Evolutionary conservation across 305 asterid species (phyloP).

Genomic region (Fraxinus nigra): DNA sequence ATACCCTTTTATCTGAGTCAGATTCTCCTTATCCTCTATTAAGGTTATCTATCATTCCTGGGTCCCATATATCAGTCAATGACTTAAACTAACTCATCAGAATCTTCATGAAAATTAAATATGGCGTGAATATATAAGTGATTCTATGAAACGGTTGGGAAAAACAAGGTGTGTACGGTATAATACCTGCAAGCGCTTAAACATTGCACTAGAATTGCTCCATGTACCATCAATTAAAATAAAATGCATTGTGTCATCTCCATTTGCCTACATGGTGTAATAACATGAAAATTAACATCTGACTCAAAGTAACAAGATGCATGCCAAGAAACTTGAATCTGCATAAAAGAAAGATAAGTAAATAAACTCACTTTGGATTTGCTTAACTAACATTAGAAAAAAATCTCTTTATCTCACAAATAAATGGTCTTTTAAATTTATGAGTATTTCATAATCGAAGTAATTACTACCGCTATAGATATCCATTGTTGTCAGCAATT

Average conservation of each 20-base stretch:
- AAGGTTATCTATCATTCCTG: not conserved
- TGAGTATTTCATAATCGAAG: not conserved
- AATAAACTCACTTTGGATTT: not conserved
- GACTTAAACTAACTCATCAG: not conserved
- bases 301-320: slow-evolving; percentile 8
- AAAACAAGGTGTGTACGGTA: not conserved
- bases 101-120: not conserved
- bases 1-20: not conserved
- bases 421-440: not conserved
- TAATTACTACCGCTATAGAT: not conserved
- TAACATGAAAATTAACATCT: slow-evolving; percentile 12
- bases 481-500: not conserved
- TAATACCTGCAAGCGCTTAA: slow-evolving; percentile 82
- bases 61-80: not conserved
- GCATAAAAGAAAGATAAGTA: not conserved
- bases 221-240: slow-evolving; percentile 92
- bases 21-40: not conserved
- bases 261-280: slow-evolving; percentile 38
- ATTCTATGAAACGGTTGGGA: not conserved
- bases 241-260: slow-evolving; percentile 50
- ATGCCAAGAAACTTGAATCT: not conserved
- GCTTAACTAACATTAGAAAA: not conserved
- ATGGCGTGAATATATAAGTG: not conserved
- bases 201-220: slow-evolving; percentile 95
- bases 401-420: not conserved